Conservation (phyloP, 2,329 filamentous ascomycete species). For the Emergomyces orientalis region DNA sequence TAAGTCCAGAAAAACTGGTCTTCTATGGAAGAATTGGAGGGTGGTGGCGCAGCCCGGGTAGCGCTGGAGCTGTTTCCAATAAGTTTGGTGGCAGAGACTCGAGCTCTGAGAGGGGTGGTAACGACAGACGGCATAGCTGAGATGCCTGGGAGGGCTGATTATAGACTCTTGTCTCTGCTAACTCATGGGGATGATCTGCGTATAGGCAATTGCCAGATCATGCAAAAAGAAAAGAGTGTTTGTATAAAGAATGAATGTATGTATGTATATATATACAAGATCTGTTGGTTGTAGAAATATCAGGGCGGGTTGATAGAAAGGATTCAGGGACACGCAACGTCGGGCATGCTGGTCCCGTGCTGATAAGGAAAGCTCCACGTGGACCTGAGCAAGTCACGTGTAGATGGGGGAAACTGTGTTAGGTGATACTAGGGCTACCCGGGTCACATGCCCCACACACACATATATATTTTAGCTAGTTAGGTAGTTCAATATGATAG, state of each 20-base stretch:
- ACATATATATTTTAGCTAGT: too few relatives aligned
- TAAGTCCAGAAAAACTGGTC: conserved; percentile 96
- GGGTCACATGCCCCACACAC: too few relatives aligned
- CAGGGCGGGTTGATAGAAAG: too few relatives aligned
- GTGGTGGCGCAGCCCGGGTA: conserved; percentile 19
- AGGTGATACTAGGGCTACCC: too few relatives aligned
- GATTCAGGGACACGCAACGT: background rate
- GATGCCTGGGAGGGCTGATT: background rate
- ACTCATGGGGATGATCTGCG: background rate
- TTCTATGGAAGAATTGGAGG: conserved; percentile 28
- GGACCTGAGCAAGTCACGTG: too few relatives aligned
- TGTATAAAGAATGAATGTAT: background rate
- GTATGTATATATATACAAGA: background rate
- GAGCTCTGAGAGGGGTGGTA: conserved; percentile 26
- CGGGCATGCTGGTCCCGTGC: background rate
- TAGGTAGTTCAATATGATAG: too few relatives aligned
- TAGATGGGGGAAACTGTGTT: too few relatives aligned
- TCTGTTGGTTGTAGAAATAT: background rate
- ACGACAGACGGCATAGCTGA: conserved; percentile 24
- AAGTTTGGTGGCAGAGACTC: conserved; percentile 15
- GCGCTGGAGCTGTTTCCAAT: conserved; percentile 15
- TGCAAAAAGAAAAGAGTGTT: background rate
- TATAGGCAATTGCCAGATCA: background rate
- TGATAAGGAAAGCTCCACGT: background rate
- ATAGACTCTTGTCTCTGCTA: background rate